Conservation (phyloP, 768 basidiomycete species). For the Kwoniella pini region DNA sequence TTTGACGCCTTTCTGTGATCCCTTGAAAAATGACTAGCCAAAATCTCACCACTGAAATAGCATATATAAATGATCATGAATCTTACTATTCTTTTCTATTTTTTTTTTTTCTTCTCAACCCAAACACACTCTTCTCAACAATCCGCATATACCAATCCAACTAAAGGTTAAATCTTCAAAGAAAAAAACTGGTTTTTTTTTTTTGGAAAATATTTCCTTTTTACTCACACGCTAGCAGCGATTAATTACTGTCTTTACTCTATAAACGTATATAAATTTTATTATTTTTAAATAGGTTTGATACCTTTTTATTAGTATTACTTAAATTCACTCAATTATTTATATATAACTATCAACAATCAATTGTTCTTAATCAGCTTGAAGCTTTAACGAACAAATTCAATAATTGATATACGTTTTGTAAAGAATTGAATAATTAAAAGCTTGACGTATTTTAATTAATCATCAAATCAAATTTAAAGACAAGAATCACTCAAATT, state of each 20-base stretch:
- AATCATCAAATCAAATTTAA: not conserved
- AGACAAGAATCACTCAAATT: not conserved
- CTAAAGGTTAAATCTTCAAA: not conserved
- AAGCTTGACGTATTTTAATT: slow-evolving; percentile 14
- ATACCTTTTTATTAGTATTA: slow-evolving; percentile 1
- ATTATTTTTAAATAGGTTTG: slow-evolving; percentile 5
- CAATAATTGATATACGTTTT: not conserved
- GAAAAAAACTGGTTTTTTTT: not conserved
- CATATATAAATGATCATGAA: slow-evolving; percentile 10
- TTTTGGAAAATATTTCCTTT: not conserved
- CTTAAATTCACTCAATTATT: not conserved
- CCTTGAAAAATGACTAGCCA: too few species aligned
- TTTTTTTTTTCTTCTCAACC: slow-evolving; percentile 12
- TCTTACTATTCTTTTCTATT: not conserved
- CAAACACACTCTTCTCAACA: slow-evolving; percentile 8
- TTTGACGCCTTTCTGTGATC: too few species aligned
- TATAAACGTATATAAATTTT: not conserved
- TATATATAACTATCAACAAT: not conserved
- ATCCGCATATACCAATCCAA: slow-evolving; percentile 16
- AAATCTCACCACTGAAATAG: too few species aligned
- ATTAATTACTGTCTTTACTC: slow-evolving; percentile 23
- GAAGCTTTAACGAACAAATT: not conserved
- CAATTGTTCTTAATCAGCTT: not conserved
- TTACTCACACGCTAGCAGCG: slow-evolving; percentile 25
- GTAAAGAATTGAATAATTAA: not conserved